Evolutionary conservation across 2,329 filamentous ascomycete species (phyloP).

Genomic region (Cercospora citrullina): DNA sequence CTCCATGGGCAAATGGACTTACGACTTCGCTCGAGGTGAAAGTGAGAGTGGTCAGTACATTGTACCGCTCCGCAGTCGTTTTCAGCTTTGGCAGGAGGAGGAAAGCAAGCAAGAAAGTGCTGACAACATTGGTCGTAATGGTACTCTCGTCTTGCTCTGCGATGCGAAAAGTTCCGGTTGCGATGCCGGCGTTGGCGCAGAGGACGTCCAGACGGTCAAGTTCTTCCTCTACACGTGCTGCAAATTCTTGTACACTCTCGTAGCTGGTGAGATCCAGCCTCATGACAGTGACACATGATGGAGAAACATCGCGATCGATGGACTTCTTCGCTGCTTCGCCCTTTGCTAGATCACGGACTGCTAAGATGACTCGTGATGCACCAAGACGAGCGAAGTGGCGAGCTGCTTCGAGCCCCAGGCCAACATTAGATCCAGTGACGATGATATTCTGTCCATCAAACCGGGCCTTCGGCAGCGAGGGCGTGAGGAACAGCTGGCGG

Average conservation of each 20-base stretch:
- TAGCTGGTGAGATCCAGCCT: neutral
- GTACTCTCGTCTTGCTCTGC: neutral
- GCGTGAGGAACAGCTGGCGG: neutral
- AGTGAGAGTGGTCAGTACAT: neutral
- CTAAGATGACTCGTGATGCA: neutral
- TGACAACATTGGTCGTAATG: neutral
- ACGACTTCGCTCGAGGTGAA: neutral
- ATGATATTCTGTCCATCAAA: neutral
- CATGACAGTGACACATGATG: neutral
- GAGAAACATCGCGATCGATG: neutral
- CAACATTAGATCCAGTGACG: neutral
- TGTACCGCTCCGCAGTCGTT: neutral
- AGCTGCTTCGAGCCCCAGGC: neutral
- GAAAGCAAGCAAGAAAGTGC: neutral
- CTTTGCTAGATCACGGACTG: neutral
- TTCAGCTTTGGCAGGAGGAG: neutral
- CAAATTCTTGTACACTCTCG: neutral
- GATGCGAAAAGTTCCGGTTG: neutral
- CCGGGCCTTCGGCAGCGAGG: neutral
- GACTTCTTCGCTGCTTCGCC: neutral
- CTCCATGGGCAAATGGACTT: neutral
- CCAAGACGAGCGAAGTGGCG: neutral
- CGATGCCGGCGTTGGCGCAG: neutral
- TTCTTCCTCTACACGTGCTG: neutral
- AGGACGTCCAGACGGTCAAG: neutral